phyloP scores from a whole-genome alignment of 1,284 basidiomycete species.

The Rhodofomes roseus region DNA sequence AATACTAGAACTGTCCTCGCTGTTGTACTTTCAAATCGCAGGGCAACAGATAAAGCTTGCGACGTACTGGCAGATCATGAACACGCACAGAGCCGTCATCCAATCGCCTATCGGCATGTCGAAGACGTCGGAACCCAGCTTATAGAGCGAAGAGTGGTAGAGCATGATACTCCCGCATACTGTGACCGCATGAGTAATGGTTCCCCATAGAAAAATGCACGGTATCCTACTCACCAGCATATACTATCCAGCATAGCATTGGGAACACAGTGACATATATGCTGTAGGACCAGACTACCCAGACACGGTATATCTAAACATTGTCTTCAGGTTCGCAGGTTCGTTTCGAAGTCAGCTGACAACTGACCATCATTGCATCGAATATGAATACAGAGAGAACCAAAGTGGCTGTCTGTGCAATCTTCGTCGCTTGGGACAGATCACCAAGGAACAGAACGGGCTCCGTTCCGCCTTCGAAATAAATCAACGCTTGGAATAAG shows the following conservation, averaged over 20 bases:
- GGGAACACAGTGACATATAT: neutral
- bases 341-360: neutral
- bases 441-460: conserved; percentile 9
- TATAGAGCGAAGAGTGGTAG: neutral
- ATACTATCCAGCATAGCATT: neutral
- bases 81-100: neutral
- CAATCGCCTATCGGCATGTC: neutral
- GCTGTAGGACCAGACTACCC: conserved; percentile 14
- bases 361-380: conserved; percentile 15
- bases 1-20: neutral
- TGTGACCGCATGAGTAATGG: neutral
- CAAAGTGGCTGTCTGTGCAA: conserved; percentile 11
- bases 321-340: neutral
- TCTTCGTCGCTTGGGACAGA: conserved; percentile 10
- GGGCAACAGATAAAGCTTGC: neutral
- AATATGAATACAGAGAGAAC: conserved; percentile 13
- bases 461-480: conserved; percentile 7
- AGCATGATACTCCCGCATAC: neutral
- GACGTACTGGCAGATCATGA: too few relatives aligned
- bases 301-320: conserved; percentile 14
- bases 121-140: neutral
- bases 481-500: conserved; percentile 14
- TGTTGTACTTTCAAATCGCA: neutral
- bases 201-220: neutral
- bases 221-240: neutral